Percentiles rank a stretch among this genome's conserved stretches.
Conservation (phyloP, 2,329 filamentous ascomycete species). For the Exutisphaerella laricina region DNA sequence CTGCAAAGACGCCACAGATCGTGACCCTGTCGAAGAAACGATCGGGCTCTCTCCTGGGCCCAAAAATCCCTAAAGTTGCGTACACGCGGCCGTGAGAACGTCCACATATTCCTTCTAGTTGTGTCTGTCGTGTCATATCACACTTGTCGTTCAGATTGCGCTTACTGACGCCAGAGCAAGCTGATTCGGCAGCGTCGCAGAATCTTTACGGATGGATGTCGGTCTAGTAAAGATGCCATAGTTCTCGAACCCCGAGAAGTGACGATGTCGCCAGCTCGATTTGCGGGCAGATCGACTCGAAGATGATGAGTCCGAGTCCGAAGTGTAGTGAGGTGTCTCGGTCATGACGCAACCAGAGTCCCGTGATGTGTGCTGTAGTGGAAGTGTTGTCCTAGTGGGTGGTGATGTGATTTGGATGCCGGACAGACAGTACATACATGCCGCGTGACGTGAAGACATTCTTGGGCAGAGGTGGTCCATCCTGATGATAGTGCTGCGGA, state of each 20-base stretch:
- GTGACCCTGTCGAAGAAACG: too few species aligned
- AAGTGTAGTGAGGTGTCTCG: too few species aligned
- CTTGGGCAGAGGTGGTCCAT: not conserved
- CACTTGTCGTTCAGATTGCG: too few species aligned
- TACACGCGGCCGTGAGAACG: too few species aligned
- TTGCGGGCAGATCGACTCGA: not conserved
- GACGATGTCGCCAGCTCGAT: not conserved
- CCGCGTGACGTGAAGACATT: not conserved
- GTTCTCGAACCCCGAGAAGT: not conserved
- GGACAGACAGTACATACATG: not conserved
- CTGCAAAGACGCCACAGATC: too few species aligned
- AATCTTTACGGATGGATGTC: not conserved
- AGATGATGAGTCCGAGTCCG: too few species aligned
- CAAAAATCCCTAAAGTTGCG: too few species aligned
- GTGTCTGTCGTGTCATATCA: too few species aligned
- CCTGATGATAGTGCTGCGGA: too few species aligned
- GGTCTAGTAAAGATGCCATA: not conserved
- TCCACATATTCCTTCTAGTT: too few species aligned
- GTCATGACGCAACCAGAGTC: not conserved
- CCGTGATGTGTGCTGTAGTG: not conserved
- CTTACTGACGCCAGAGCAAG: too few species aligned
- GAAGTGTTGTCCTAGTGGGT: not conserved
- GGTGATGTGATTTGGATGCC: not conserved
- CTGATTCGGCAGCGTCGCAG: not conserved
- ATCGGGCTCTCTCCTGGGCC: too few species aligned